Evolutionary conservation across 768 basidiomycete species (phyloP), one percentile per base, ranked within the genome.

Genomic region (Lactarius evosmus): DNA sequence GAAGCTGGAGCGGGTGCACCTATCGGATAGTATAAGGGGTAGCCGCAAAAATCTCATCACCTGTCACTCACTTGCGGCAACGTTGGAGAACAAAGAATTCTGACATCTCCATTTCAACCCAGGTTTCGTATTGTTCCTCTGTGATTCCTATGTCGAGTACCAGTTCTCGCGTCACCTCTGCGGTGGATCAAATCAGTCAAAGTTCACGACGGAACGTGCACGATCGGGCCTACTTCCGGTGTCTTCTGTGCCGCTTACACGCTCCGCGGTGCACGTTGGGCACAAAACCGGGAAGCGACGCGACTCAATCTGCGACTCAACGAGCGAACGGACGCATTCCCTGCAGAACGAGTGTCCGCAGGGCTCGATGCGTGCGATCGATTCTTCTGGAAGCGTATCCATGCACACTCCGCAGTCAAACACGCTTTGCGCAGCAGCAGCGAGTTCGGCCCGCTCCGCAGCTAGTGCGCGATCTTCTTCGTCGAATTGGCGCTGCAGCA

Each of bases 241-340:
- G 11, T 73, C 67, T 14, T 57, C 59, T 14, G 63, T 22, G 38
- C 40, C 32, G 11, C 33, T 60, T 58, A 16, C n/a, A 38, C 30
- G 70, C 53, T 12, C 72, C 22, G 76, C 71, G n/a, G 75, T 73
- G 66, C 88, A 89, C 36, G 79, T 69, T 1, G 87, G 88, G 71
- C 87, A 89, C 16, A 80, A 68, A 27, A 88, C 82, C 2, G 87
- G 87, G 57, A 80, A 88, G 7, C 78, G 79, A 62, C 78, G 79
- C 22, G 84, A 81, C 19, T 76, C 75, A 25, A 88, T 75, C 72
- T 81, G 82, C 1, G 80, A 77, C 44, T 66, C 69, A n/a, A 82
- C 70, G 60, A 82, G 79, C 1, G 64, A 67, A 60, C 71, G 74
- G 56, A 87, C 62, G 69, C 88, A 88, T 6, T 74, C 70, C 61